Evolutionary conservation across 768 basidiomycete genomes (phyloP), one percentile per base, ranked within the genome.

Genomic region (Calocybe cyanea): DNA sequence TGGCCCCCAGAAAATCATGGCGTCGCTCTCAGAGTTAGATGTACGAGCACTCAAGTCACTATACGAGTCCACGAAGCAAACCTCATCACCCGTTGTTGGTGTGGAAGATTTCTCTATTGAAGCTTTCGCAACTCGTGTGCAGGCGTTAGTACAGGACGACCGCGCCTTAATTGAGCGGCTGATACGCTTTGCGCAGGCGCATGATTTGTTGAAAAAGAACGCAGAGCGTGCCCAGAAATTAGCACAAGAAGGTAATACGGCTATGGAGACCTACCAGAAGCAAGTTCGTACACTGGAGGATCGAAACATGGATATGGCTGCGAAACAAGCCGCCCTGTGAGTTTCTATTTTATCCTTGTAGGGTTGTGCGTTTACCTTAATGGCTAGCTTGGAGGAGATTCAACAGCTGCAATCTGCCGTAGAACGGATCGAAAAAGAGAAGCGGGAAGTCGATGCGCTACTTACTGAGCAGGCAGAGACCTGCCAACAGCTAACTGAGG

Each of bases 161-260:
- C 79, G 82, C 19, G 75, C 86, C 15, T 66, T 97, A 49, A 90
- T 93, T 50, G 87, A 92, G 63, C 77, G 92, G 24, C 68, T 93
- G 31, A 70, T 91, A 41, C 80, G 90, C 19, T 87, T 92, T 55
- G 92, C 89, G 2, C 85, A 90, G 63, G 89, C 92, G 40, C 87
- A 94, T 48, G 92, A 95, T 53, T 59, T 94, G 52, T 75, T 95
- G 50, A 95, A 92, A 76, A 87, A 85, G 68, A 93, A 92, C 58
- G 91, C 92, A 15, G 91, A 92, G 58, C 75, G 91, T 39, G 92
- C 91, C 17, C 87, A 93, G 72, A 92, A 91, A 64, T 75, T 95
- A 21, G 88, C 90, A 3, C 83, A 86, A 62, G 92, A 93, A 41
- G 87, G 85, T 32, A 83, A 80, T 48, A 63, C 59, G 15, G 89